Base-by-base conservation (phyloP, 371 early-diverging fungal species). In the Gilbertella persicaria region DNA sequence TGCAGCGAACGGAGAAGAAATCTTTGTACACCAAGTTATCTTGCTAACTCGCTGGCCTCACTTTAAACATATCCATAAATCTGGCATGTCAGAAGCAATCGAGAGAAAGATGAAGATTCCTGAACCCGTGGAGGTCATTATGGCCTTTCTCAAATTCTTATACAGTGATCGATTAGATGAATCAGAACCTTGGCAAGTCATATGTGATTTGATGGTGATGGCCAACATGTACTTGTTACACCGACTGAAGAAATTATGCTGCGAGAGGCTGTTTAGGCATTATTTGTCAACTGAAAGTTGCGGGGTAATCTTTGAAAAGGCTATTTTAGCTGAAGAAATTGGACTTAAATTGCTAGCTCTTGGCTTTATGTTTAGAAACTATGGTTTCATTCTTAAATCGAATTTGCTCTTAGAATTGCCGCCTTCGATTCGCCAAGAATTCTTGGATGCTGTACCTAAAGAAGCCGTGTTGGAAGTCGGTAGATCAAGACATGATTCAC, bases 31-130 rank as follows among this genome's bases (percentile, higher is more conserved):
- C 41, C 72, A 76, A 47, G 77, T 84, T 50, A 72, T 87, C n/a
- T 60, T 87, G 2, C 61, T 79, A 38, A 64, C 83, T 7, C 78
- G 88, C 14, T 87, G 88, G 88, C 79, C 86, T 0, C 82, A 85
- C 51, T 87, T 86, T 53, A 54, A 64, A 36, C 82, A 80, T 51
- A 38, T 63, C 12, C 58, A 75, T 49, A 72, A 74, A 30, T 76
- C 79, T 0, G 85, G 85, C 21, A 84, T 84, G 85, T 68, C 66
- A 9, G 87, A 87, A 55, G 64, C 82, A 12, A 62, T 74, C 28
- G 57, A 66, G 17, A 69, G 64, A 30, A 64, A 68, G 3, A 67
- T 87, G 60, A 58, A 59, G 1, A 67, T 87, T 13, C 79, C 79
- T 1, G 88, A 85, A 33, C 66, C 84, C 4, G 66, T 75, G 49